Evolutionary conservation across 768 basidiomycete genomes (phyloP), one percentile per base, ranked within the genome.

Genomic region (Pisolithus tinctorius): DNA sequence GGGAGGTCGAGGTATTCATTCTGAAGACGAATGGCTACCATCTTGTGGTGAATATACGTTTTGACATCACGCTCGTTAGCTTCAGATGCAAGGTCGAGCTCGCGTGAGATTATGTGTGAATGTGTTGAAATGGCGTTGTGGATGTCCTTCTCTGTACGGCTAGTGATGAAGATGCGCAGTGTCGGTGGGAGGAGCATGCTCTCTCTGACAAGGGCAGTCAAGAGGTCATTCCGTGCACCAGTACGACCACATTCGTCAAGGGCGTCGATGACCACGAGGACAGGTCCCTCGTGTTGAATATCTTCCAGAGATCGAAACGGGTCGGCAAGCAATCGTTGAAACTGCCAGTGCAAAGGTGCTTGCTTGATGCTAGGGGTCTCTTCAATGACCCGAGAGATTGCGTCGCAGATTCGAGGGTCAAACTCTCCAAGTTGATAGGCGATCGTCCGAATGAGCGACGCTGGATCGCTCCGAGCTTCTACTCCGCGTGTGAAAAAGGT

Each of bases 401-500:
- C 60, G 0, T 29, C 55, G 16, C 60, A 61, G 13, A 68, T 59
- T 11, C 67, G 69, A 26, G 48, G 47, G 30, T 70, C 66, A 38
- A 69, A 71, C 20, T 59, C 58, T 1, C 57, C 66, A 4, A 72
- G 63, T 13, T 70, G 70, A 45, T 64, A 64, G 0, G 70, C 70
- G 31, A 69, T 51, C 27, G 70, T 72, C 34, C 68, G 61, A 36
- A 71, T 59, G 47, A 71, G 62, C 20, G 55, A 7, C 1, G 59
- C 43, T 6, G 70, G 61, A 23, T 72, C 63, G 6, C 59, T 67
- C 8, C 66, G 57, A 45, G 60, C 54, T 3, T 58, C 59, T 4
- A 69, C 45, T 11, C 64, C 60, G 8, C 71, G 64, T 16, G 64
- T 59, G 56, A 72, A 71, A 38, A 72, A 69, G 4, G 57, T 30